phyloP scores from a whole-genome alignment of 2,329 filamentous ascomycete species.

The Periconia sp. region DNA sequence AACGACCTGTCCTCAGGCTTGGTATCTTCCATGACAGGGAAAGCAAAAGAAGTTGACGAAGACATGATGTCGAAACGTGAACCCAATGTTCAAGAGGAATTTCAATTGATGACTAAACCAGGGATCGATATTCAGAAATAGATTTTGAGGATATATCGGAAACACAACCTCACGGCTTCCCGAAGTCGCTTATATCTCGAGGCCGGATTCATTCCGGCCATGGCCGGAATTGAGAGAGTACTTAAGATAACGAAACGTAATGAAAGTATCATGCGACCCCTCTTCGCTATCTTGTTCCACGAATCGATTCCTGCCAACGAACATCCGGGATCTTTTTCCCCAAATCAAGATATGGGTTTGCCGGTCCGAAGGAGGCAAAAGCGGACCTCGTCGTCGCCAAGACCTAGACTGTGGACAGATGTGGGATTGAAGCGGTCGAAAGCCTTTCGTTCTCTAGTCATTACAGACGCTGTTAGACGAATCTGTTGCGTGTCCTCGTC shows the following conservation, averaged over 20 bases:
- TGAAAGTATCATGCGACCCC: slow-evolving; percentile 29
- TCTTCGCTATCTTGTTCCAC: neutral
- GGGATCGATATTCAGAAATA: neutral
- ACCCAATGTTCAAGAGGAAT: neutral
- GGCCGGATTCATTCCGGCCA: slow-evolving; percentile 41
- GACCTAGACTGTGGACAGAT: slow-evolving; percentile 3
- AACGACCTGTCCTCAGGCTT: slow-evolving; percentile 63
- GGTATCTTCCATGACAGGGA: slow-evolving; percentile 66
- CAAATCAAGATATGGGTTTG: neutral
- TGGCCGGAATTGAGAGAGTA: slow-evolving; percentile 12
- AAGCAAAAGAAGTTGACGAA: slow-evolving; percentile 41
- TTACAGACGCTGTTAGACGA: too few relatives aligned
- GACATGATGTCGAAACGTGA: slow-evolving; percentile 43
- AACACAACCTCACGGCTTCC: neutral
- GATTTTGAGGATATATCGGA: slow-evolving; percentile 1
- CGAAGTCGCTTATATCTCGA: slow-evolving; percentile 35
- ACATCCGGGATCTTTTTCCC: neutral
- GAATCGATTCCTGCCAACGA: slow-evolving; percentile 6
- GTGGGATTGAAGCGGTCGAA: neutral
- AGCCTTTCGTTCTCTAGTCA: too few relatives aligned
- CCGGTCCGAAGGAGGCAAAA: neutral
- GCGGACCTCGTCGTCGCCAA: slow-evolving; percentile 17
- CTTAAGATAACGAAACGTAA: slow-evolving; percentile 43
- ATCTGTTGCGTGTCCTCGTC: too few relatives aligned
- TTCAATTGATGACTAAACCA: neutral